Conservation (phyloP, 345 rosid species). For the Draba incana region DNA sequence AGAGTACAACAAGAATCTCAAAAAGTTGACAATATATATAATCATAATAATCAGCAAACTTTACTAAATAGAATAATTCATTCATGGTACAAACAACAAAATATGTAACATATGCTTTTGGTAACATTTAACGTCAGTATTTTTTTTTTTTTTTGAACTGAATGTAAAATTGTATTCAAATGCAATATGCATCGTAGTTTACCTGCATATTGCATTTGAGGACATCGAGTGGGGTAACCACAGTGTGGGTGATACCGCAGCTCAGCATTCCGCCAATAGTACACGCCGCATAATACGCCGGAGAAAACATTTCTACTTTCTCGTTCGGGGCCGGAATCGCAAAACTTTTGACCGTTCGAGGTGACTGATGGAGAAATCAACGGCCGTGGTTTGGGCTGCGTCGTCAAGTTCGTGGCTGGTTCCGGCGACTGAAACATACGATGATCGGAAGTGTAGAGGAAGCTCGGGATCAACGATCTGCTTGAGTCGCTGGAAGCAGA, state of each 20-base stretch:
- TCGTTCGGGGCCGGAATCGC: conserved; percentile 67
- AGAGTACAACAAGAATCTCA: conserved; percentile 20
- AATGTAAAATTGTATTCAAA: no score
- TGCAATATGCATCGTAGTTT: no score
- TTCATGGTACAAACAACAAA: no score
- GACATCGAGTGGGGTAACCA: conserved; percentile 92
- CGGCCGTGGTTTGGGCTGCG: conserved; percentile 24
- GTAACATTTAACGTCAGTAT: no score
- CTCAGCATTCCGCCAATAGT: conserved; percentile 71
- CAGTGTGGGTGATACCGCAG: conserved; percentile 87
- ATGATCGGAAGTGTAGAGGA: conserved; percentile 57
- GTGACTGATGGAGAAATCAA: conserved; percentile 28
- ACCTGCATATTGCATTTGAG: conserved; percentile 99
- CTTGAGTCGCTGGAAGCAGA: conserved; percentile 46
- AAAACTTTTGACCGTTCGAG: conserved; percentile 34
- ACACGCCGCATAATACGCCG: conserved; percentile 78
- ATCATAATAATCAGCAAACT: background rate
- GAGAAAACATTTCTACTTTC: conserved; percentile 80
- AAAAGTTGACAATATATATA: conserved; percentile 2
- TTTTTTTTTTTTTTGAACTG: no score
- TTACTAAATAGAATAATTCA: conserved; percentile 1
- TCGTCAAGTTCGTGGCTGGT: conserved; percentile 25
- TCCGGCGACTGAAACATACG: conserved; percentile 41
- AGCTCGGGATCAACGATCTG: conserved; percentile 67
- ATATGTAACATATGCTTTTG: no score